These are phyloP conservation scores for Eucalyptus tenuipes DNA, from an alignment of 345 rosid species.

Conservation along the genomic window DNA sequence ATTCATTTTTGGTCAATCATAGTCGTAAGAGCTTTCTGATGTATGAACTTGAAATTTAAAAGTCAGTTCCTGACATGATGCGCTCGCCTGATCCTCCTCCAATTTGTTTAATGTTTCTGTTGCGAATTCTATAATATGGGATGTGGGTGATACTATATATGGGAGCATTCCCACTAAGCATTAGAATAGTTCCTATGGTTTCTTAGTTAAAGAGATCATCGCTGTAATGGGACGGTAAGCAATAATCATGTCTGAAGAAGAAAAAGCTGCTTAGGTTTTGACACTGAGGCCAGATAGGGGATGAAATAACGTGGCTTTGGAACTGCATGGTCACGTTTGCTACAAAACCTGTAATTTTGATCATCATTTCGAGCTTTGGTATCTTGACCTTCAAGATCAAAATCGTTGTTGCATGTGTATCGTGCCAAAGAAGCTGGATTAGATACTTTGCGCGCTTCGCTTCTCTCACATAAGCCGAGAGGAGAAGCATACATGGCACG, in stretches of 20 bases:
- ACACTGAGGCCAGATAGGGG: background rate
- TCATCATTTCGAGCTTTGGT: background rate
- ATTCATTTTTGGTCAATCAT: background rate
- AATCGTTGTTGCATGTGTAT: background rate
- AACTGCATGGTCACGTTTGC: background rate
- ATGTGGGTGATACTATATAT: background rate
- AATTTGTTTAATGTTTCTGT: background rate
- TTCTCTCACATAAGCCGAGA: background rate
- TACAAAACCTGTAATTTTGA: background rate
- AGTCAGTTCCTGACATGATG: background rate
- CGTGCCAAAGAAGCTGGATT: background rate
- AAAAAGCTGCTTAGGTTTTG: background rate
- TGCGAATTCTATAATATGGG: background rate
- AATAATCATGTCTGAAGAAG: background rate
- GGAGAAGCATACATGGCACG: background rate
- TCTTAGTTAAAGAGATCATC: background rate
- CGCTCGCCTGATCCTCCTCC: background rate
- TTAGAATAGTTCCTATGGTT: background rate
- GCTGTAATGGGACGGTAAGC: background rate
- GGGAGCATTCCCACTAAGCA: background rate
- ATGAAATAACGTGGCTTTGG: background rate
- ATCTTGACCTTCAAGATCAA: background rate
- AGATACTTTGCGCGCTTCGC: background rate
- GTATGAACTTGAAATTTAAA: background rate
- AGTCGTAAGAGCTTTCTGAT: background rate